These are phyloP conservation scores for Tetrahymena thermophila DNA, from an alignment of 73 alveolate genomes.

Conservation along the genomic window DNA sequence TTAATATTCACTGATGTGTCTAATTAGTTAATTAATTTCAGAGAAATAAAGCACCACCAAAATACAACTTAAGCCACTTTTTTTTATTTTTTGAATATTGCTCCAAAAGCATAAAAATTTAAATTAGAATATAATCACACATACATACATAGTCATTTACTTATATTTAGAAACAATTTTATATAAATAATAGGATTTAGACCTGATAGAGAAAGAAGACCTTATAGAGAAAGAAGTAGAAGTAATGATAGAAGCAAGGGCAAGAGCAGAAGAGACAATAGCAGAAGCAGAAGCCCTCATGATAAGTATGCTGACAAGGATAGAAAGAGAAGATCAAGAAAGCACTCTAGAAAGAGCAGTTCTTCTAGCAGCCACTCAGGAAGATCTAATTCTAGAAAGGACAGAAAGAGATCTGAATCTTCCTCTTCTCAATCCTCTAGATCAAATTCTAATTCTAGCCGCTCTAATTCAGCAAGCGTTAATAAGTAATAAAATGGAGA, in stretches of 20 bases:
- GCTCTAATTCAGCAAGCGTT: background rate
- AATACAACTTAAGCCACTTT: background rate
- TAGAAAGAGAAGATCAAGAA: background rate
- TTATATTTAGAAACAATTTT: background rate
- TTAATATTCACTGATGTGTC: background rate
- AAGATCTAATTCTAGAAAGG: background rate
- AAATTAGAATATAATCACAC: background rate
- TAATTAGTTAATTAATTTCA: too few species aligned
- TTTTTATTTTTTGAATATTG: background rate
- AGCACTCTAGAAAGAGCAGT: background rate
- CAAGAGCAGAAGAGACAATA: background rate
- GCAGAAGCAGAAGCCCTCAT: constrained; percentile 4
- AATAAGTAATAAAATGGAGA: background rate
- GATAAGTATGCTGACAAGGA: background rate
- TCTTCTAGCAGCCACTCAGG: background rate
- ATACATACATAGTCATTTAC: too few species aligned
- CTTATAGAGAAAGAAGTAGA: background rate
- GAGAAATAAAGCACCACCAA: too few species aligned
- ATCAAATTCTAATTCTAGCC: background rate
- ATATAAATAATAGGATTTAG: background rate
- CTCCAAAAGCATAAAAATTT: background rate
- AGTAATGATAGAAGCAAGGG: background rate
- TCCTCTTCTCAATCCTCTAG: background rate
- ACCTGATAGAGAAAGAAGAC: constrained; percentile 3
- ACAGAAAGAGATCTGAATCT: background rate